Evolutionary conservation across 305 asterid species (phyloP), one percentile per base, ranked within the genome.

Genomic region (Fraxinus greggii): DNA sequence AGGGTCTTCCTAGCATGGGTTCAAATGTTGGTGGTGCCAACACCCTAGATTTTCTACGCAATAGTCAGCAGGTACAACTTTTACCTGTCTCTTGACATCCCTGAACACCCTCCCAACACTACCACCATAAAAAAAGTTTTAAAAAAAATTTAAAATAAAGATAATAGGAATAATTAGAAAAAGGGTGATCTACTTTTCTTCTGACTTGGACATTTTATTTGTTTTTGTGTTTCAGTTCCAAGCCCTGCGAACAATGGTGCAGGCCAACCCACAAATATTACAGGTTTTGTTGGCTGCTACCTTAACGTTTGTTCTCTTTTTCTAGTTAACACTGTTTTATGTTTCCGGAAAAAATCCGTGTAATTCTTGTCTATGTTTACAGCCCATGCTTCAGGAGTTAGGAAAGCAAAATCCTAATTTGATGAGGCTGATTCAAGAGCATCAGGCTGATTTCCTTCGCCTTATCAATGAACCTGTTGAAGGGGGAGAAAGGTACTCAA

Each of bases 351-450:
- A 35, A 72, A 74, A 38, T 40, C 35, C 0, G 81, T 72, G 48
- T 83, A 83, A 82, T 81, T 81, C 77, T 81, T 77, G 15, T 67
- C 31, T 82, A 35, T 84, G 74, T 72, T 83, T 76, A 84, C 93
- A 95, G 98, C 95, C 98, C 81, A 91, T 93, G 98, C 98, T 95
- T 91, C 97, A 91, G 83, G 98, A 93, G 82, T 86, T 95, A 78
- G 98, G 95, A 63, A 95, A 92, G 89, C 95, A 93, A 90, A 95
- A 95, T 84, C 98, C 98, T 78, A 91, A 95, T 65, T 75, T 93
- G 38, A 88, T 92, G 80, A 88, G 98, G 80, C 83, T 91, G 88
- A 95, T 95, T 81, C 98, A 92, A 82, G 97, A 92, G 79, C 94
- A 93, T 84, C 97, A 95, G 78, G 88, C 92, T 56, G 98, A 95